Percentiles rank a stretch among this genome's conserved stretches.
Conservation (phyloP, 202 grass and related monocot species). For the Brachypodium distachyon region DNA sequence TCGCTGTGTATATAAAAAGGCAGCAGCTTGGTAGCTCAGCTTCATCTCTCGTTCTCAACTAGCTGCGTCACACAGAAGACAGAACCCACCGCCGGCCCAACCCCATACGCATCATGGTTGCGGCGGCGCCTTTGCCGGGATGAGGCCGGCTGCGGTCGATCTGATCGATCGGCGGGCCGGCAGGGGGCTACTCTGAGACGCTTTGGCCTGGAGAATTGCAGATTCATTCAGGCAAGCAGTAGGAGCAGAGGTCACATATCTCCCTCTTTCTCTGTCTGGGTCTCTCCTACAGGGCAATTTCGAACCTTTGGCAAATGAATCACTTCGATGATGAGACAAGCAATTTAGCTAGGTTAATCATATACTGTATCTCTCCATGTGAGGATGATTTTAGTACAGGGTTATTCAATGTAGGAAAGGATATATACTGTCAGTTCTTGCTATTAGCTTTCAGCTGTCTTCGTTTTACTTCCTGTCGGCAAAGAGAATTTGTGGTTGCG, state of each 20-base stretch:
- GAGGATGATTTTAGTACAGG: too few species aligned
- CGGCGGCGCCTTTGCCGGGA: background rate
- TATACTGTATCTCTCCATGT: too few species aligned
- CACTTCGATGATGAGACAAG: background rate
- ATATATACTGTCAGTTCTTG: too few species aligned
- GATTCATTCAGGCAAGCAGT: background rate
- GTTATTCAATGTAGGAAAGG: too few species aligned
- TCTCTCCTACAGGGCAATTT: constrained; percentile 36
- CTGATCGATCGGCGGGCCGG: background rate
- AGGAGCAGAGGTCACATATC: background rate
- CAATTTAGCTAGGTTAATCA: too few species aligned
- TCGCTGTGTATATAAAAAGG: background rate
- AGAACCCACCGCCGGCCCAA: background rate
- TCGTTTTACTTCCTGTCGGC: too few species aligned
- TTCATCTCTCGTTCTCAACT: background rate
- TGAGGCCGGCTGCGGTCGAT: background rate
- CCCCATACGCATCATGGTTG: background rate
- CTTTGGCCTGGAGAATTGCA: background rate
- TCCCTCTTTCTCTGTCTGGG: background rate
- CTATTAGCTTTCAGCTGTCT: too few species aligned
- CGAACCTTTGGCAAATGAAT: constrained; percentile 30
- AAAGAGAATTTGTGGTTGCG: too few species aligned
- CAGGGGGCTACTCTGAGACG: constrained; percentile 24
- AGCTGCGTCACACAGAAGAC: background rate
- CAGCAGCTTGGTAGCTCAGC: too few species aligned